Percentiles rank a stretch among this genome's conserved stretches.
phyloP scores from a whole-genome alignment of 2,329 filamentous ascomycete species.

The Ciborinia camelliae region DNA sequence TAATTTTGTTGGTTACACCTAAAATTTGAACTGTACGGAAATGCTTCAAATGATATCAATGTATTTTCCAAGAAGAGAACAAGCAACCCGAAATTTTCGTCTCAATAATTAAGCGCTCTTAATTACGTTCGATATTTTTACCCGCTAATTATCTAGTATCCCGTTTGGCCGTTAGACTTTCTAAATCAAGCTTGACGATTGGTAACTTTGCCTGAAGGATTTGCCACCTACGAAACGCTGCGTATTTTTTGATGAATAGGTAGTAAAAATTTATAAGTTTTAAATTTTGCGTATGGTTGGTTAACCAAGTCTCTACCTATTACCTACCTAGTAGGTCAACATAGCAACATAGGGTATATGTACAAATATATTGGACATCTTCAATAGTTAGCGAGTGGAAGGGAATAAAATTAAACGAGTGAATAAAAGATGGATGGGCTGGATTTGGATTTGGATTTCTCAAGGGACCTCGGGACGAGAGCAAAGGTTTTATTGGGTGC shows the following conservation, averaged over 20 bases:
- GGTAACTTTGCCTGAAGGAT: background rate
- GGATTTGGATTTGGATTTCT: no score
- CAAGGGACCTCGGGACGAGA: no score
- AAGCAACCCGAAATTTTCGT: background rate
- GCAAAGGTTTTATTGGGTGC: no score
- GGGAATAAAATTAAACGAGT: no score
- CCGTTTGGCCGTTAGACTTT: background rate
- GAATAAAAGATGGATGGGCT: no score
- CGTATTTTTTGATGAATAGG: background rate
- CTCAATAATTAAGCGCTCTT: background rate
- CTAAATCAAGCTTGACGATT: background rate
- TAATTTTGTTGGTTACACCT: background rate
- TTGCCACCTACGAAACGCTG: slow-evolving; percentile 3
- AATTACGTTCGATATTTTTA: background rate
- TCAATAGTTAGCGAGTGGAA: no score
- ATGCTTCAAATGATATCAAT: background rate
- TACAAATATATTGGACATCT: no score
- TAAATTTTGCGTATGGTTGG: no score
- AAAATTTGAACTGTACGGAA: background rate
- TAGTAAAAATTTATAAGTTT: no score
- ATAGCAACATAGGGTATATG: no score
- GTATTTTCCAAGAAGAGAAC: background rate
- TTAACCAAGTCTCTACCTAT: no score
- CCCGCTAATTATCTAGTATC: background rate
- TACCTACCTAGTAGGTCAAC: no score